Percentiles rank a stretch among this genome's conserved stretches.
These are phyloP conservation scores for Epichloe elymi DNA, from an alignment of 2,329 filamentous ascomycete species.

Conservation along the genomic window DNA sequence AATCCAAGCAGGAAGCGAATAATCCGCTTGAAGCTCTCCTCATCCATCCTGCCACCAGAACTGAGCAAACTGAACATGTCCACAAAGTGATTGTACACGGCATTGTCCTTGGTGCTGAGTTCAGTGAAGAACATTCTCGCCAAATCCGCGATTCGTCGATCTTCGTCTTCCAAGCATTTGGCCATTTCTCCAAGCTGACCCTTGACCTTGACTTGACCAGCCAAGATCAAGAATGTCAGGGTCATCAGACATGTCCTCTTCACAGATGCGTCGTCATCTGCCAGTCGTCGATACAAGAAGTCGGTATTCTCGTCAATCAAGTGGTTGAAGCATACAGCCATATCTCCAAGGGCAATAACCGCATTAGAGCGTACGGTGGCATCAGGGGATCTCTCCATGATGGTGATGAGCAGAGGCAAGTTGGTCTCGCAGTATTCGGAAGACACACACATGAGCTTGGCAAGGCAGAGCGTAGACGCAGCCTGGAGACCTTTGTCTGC, in stretches of 20 bases:
- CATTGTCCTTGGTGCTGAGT: conserved; percentile 94
- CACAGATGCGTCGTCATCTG: conserved; percentile 76
- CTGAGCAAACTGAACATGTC: conserved; percentile 95
- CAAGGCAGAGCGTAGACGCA: conserved; percentile 84
- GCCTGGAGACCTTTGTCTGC: conserved; percentile 82
- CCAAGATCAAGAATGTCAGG: conserved; percentile 88
- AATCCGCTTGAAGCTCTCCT: conserved; percentile 75
- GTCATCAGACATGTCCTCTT: conserved; percentile 99
- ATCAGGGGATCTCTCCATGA: conserved; percentile 87
- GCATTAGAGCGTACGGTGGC: conserved; percentile 91
- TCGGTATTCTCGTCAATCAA: conserved; percentile 98
- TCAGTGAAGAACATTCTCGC: conserved; percentile 98
- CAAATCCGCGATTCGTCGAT: conserved; percentile 85
- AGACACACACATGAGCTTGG: conserved; percentile 97
- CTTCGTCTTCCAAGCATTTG: conserved; percentile 93
- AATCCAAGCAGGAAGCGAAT: conserved; percentile 90
- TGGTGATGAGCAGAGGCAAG: conserved; percentile 86
- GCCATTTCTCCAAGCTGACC: conserved; percentile 98
- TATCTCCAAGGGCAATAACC: conserved; percentile 92
- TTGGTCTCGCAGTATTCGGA: conserved; percentile 93
- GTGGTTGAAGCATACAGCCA: conserved; percentile 99
- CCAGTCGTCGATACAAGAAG: conserved; percentile 86
- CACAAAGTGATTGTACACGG: conserved; percentile 98
- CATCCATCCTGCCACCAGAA: conserved; percentile 65
- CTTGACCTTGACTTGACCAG: conserved; percentile 98